Evolutionary conservation across 352 stramenopile genomes (phyloP).

Genomic region (Peronospora tabacina): DNA sequence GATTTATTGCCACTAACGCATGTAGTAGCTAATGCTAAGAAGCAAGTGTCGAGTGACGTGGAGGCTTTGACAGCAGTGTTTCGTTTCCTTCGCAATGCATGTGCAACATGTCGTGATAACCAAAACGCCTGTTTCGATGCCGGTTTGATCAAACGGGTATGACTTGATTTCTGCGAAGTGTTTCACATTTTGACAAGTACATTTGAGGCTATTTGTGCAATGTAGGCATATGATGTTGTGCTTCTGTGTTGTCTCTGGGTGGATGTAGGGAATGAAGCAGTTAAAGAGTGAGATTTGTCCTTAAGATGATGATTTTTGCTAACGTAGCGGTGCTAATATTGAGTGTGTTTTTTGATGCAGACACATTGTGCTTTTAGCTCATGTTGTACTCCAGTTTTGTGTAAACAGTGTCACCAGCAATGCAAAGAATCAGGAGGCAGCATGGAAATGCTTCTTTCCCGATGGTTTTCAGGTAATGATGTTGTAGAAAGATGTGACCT

Average conservation of each 20-base stretch:
- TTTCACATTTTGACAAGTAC: too few species aligned
- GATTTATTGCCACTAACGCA: slow-evolving; percentile 28
- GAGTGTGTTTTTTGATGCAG: slow-evolving; percentile 19
- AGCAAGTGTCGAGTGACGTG: slow-evolving; percentile 5
- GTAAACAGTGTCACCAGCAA: slow-evolving; percentile 57
- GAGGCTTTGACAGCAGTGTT: slow-evolving; percentile 37
- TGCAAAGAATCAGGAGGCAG: slow-evolving; percentile 34
- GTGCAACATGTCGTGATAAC: slow-evolving; percentile 36
- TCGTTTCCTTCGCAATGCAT: slow-evolving; percentile 70
- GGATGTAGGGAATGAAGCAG: slow-evolving; percentile 48
- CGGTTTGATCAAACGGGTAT: slow-evolving; percentile 17
- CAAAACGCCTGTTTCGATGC: slow-evolving; percentile 37
- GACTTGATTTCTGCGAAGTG: neutral
- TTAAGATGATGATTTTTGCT: neutral
- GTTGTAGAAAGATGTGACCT: neutral
- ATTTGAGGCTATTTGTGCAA: neutral
- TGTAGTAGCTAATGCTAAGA: slow-evolving; percentile 18
- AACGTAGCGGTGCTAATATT: slow-evolving; percentile 1
- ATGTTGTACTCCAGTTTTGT: slow-evolving; percentile 69
- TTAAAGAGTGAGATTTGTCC: slow-evolving; percentile 26
- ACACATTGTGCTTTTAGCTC: slow-evolving; percentile 38
- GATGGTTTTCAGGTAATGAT: slow-evolving; percentile 54
- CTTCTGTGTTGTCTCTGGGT: slow-evolving; percentile 43
- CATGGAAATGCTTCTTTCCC: slow-evolving; percentile 62
- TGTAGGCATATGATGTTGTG: slow-evolving; percentile 36